Base-by-base conservation (phyloP, 2,329 filamentous ascomycete species). In the Aureobasidium namibiae region DNA sequence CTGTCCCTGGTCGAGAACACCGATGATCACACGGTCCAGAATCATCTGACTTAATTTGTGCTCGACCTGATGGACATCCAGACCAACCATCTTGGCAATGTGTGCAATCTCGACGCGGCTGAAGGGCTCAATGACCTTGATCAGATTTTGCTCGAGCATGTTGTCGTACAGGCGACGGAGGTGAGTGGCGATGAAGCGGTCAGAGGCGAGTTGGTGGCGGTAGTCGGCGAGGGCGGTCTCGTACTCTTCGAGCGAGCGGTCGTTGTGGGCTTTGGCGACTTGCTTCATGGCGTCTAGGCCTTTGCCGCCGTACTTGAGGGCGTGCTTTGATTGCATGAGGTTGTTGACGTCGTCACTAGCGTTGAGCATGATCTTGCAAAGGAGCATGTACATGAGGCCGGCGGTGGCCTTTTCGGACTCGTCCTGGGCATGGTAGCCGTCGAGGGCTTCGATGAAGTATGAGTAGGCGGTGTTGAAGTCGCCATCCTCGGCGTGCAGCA, bases 281-380 rank as follows among this genome's bases (percentile, higher is more conserved):
- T 95, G 92, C 80, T 99, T 99, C 94, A 99, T 99, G 61, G 94
- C 94, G 75, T 99, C 94, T 64, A 99, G 85, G 71, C 90, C 94
- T 76, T 92, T 90, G 67, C 92, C 91, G 33, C 92, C 92, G 72
- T 99, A 97, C 76, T 95, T 94, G 71, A 95, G 85, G 39, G 95
- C 94, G 74, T 96, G 92, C 82, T 99, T 99, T 58, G 90, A 95
- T 31, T 88, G 85, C 85, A 99, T 90, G 66, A 99, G 84, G 70
- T 88, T 85, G 76, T 92, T 95, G 73, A 99, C 92, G 74, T 99
- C 95, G 78, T 97, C 92, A 65, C 86, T 90, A 41, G 95, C 82
- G 77, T 99, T 99, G 67, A 99, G 82, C 95, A 99, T 99, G 74
- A 99, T 94, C 80, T 99, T 99, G 85, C 94, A 97, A 36, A 99